Percentiles rank a stretch among this genome's conserved stretches.
phyloP scores from a whole-genome alignment of 805 yeast species.

The Cyberlindnera sargentensis region DNA sequence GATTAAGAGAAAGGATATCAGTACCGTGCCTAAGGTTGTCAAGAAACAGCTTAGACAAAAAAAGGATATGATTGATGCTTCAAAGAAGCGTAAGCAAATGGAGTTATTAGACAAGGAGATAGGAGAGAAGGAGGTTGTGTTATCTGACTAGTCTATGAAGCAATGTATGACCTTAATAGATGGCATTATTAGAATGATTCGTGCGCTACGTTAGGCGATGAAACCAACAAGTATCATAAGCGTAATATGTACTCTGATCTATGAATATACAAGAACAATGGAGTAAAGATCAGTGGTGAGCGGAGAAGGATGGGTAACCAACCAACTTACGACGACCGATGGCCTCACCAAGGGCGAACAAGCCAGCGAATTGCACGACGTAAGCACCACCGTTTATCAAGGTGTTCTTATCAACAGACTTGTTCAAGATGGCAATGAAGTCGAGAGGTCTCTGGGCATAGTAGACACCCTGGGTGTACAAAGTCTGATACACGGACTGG shows the following conservation, averaged over 20 bases:
- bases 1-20: slow-evolving; percentile 63
- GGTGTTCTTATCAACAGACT: slow-evolving; percentile 46
- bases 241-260: slow-evolving; percentile 1
- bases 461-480: slow-evolving; percentile 39
- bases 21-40: slow-evolving; percentile 73
- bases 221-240: not conserved
- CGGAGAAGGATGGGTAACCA: slow-evolving; percentile 69
- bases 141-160: slow-evolving; percentile 2
- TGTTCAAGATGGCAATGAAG: slow-evolving; percentile 35
- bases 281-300: slow-evolving; percentile 23
- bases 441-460: slow-evolving; percentile 55
- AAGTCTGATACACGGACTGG: slow-evolving; percentile 59
- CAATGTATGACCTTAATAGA: not conserved
- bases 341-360: slow-evolving; percentile 92
- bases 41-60: slow-evolving; percentile 56
- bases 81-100: slow-evolving; percentile 47
- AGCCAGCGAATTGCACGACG: slow-evolving; percentile 79
- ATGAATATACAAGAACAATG: slow-evolving; percentile 1
- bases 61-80: slow-evolving; percentile 68
- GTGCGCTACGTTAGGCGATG: too few species aligned
- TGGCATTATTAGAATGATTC: too few species aligned
- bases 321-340: slow-evolving; percentile 92
- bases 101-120: slow-evolving; percentile 1
- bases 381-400: slow-evolving; percentile 63
- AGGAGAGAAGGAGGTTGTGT: slow-evolving; percentile 4